A percentile compares a stretch with the other conserved stretches of the same genome.
phyloP scores from a whole-genome alignment of 257 asterid species.

The Coffea canephora region DNA sequence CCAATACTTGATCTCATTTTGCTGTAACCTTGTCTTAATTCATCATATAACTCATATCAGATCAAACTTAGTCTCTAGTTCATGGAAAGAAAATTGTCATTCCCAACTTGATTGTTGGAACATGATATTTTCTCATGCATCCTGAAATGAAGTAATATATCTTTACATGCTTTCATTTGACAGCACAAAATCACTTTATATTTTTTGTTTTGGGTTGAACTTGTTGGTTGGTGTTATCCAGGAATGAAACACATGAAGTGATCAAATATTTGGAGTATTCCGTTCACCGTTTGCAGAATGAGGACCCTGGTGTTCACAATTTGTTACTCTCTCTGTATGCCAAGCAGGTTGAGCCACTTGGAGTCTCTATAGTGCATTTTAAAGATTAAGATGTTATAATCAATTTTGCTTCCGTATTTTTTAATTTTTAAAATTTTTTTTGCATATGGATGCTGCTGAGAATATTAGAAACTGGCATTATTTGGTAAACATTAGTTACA shows the following conservation, averaged over 20 bases:
- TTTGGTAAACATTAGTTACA: background rate
- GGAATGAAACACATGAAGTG: constrained; percentile 98
- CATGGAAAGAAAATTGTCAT: background rate
- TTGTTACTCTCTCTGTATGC: constrained; percentile 82
- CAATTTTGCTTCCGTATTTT: background rate
- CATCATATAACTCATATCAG: background rate
- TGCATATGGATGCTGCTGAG: background rate
- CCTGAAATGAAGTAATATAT: background rate
- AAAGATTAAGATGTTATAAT: background rate
- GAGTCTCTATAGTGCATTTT: constrained; percentile 22
- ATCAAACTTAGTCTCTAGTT: background rate
- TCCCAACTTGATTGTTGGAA: background rate
- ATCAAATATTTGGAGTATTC: constrained; percentile 92
- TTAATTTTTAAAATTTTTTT: background rate
- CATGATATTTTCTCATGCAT: background rate
- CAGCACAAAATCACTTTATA: background rate
- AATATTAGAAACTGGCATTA: background rate
- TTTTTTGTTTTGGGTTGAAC: background rate
- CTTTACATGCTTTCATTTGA: background rate
- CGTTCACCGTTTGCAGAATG: constrained; percentile 91
- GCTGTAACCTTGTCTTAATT: background rate
- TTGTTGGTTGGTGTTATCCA: constrained; percentile 28
- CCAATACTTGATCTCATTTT: background rate
- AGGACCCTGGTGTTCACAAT: constrained; percentile 96
- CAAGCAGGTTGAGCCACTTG: constrained; percentile 64